Evolutionary conservation across 169 alveolate genomes (phyloP).

Genomic region (Plasmodium cynomolgi): DNA sequence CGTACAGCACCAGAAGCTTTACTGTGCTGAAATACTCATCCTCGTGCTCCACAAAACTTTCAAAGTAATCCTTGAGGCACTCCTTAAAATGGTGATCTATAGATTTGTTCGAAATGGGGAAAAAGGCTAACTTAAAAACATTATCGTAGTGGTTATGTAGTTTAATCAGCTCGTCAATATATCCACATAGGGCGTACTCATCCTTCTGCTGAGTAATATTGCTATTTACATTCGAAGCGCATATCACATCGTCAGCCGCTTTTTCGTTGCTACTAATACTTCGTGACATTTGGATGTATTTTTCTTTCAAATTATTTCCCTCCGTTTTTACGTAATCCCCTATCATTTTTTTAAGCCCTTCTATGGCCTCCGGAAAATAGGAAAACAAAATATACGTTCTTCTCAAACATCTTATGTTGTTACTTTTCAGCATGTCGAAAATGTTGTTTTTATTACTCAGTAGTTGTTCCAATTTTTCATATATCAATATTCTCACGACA

Average conservation of each 20-base stretch:
- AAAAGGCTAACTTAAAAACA: constrained; percentile 47
- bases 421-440: constrained; percentile 43
- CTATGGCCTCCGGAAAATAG: constrained; percentile 72
- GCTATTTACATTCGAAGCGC: constrained; percentile 13
- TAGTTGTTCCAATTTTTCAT: constrained; percentile 41
- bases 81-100: constrained; percentile 53
- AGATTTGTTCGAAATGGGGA: constrained; percentile 36
- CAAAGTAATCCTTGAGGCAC: constrained; percentile 63
- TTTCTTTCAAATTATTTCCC: constrained; percentile 55
- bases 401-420: constrained; percentile 42
- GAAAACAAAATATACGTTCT: constrained; percentile 76
- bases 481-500: constrained; percentile 57
- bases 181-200: constrained; percentile 36
- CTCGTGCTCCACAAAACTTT: constrained; percentile 72
- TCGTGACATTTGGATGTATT: constrained; percentile 26
- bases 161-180: constrained; percentile 46
- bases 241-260: neutral
- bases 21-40: constrained; percentile 68
- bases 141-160: constrained; percentile 45
- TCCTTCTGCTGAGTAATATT: constrained; percentile 35
- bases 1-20: constrained; percentile 43
- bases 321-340: constrained; percentile 63
- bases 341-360: constrained; percentile 66
- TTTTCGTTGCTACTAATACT: neutral
- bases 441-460: constrained; percentile 35